Base-by-base conservation (phyloP, 2,329 filamentous ascomycete genomes). In the Xylariaceae sp. region DNA sequence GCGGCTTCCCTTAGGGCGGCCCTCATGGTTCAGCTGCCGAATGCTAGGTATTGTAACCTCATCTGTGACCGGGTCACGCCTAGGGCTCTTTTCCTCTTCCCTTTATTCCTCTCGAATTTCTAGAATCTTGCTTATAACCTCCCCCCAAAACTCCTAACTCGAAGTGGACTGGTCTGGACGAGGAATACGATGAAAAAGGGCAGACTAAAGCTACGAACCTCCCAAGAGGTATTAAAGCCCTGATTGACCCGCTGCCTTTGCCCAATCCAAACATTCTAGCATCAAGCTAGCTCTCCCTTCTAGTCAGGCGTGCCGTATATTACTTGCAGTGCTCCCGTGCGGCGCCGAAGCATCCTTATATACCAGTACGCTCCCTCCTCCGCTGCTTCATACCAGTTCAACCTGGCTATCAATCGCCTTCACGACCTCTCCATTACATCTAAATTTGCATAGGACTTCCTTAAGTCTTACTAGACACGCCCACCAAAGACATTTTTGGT, bases 401-500 rank as follows among this genome's bases (percentile, higher is more conserved):
- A 52, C 48, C 40, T 58, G 48, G 51, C 44, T 52, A 23, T 52
- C 44, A 47, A 47, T 18, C 41, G 44, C 53, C 48, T 46, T 47
- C 53, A 50, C 56, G 40, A 48, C 50, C 49, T 45, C 18, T 49
- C 23, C 49, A 40, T 40, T 43, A 43, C 47, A 48, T 53, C 52
- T 56, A 50, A 44, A 60, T 20, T 48, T 26, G 9, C 18, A n/a
- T 40, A 44, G 20, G 49, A 42, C 50, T 42, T 54, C 44, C 43
- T 52, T 37, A 52, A 55, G 62, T 63, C 64, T 67, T 67, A 66
- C 45, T 64, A 66, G 65, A 66, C 65, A 66, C 64, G 56, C 45
- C 14, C 20, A 18, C 48, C n/a, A 19, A n/a, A 54, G 43, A 43
- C 40, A 20, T 20, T 48, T 40, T 44, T 29, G 26, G 23, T 19